Percentiles rank a stretch among this genome's conserved stretches.
Evolutionary conservation across 169 alveolate genomes (phyloP).

Genomic region (Sarcocystis neurona): DNA sequence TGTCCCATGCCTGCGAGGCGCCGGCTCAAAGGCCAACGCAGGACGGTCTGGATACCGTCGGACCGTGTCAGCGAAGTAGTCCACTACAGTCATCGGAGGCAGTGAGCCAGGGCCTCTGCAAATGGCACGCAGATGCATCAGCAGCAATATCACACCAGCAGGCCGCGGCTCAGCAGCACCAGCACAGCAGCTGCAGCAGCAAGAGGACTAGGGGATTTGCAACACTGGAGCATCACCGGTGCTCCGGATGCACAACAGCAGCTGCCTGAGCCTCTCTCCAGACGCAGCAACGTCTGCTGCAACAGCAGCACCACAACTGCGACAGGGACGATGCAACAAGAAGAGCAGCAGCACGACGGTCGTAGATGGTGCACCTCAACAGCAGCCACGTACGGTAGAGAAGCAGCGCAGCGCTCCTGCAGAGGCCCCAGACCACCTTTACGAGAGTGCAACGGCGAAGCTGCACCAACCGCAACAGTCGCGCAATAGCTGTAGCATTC

Average conservation of each 20-base stretch:
- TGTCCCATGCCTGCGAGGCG: neutral
- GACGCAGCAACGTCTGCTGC: neutral
- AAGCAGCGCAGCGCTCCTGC: too few relatives aligned
- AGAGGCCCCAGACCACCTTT: too few relatives aligned
- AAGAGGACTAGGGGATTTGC: neutral
- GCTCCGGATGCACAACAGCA: too few relatives aligned
- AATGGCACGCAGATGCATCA: too few relatives aligned
- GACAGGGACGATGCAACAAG: neutral
- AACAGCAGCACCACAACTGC: neutral
- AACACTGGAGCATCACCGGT: too few relatives aligned
- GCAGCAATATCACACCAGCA: too few relatives aligned
- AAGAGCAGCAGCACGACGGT: neutral
- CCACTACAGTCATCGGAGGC: constrained; percentile 72
- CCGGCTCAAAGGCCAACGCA: constrained; percentile 69
- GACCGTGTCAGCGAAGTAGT: constrained; percentile 68
- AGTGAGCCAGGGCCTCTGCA: constrained; percentile 74
- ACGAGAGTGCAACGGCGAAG: too few relatives aligned
- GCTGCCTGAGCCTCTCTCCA: neutral
- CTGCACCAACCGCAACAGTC: too few relatives aligned
- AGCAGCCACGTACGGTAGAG: neutral
- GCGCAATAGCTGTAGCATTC: too few relatives aligned
- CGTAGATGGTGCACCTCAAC: neutral
- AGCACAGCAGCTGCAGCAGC: constrained; percentile 33
- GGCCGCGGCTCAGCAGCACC: too few relatives aligned
- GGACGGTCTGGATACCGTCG: constrained; percentile 58